phyloP scores from a whole-genome alignment of 2,329 filamentous ascomycete species.

The Venturia nashicola region DNA sequence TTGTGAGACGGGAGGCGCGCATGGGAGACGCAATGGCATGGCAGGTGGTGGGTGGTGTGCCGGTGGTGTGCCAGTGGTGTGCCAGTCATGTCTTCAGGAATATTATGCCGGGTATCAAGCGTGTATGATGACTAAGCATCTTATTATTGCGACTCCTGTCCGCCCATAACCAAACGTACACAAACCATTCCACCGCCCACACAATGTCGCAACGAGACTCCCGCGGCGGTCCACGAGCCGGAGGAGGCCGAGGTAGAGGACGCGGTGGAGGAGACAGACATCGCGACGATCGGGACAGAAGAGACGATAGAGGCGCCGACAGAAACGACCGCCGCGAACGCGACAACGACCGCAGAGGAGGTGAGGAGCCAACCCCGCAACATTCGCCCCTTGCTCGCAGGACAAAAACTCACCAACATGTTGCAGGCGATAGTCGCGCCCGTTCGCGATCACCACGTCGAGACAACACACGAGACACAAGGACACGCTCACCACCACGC shows the following conservation, averaged over 20 bases:
- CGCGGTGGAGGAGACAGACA: neutral
- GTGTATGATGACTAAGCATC: neutral
- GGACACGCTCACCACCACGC: neutral
- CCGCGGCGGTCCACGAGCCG: neutral
- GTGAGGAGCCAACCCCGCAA: neutral
- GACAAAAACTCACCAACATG: constrained; percentile 1
- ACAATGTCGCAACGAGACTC: constrained; percentile 1
- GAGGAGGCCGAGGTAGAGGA: neutral
- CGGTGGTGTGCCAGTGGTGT: neutral
- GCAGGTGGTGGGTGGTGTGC: neutral
- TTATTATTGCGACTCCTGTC: no score
- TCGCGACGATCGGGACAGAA: neutral
- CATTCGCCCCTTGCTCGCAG: neutral
- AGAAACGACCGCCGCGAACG: neutral
- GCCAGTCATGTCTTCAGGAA: no score
- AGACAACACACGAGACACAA: neutral
- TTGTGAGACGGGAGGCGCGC: neutral
- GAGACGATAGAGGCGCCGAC: neutral
- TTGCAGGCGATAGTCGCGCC: constrained; percentile 1
- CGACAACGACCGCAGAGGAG: constrained; percentile 4
- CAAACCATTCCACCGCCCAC: neutral
- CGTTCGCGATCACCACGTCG: constrained; percentile 9
- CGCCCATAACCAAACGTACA: neutral
- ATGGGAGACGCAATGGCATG: constrained; percentile 1
- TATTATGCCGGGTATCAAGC: neutral